Conservation (phyloP, 2,329 filamentous ascomycete species). For the Diaporthe aspalathi region DNA sequence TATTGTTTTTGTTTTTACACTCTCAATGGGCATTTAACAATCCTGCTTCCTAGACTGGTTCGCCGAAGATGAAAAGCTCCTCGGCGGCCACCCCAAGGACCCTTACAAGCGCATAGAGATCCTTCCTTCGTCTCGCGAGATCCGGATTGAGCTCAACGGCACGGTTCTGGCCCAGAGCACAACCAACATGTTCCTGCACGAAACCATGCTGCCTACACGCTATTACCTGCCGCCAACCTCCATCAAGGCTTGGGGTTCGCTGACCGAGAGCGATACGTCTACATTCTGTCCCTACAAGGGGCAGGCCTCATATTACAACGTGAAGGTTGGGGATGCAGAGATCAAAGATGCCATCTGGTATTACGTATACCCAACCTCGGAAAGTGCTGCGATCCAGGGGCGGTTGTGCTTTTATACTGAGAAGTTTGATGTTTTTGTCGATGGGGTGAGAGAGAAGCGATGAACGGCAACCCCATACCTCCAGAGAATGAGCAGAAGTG, state of each 20-base stretch:
- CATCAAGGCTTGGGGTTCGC: conserved; percentile 54
- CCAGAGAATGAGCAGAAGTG: neutral
- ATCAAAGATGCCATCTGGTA: conserved; percentile 70
- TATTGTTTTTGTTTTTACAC: conserved; percentile 35
- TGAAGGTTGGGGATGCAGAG: conserved; percentile 58
- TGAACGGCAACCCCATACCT: neutral
- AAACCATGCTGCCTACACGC: conserved; percentile 68
- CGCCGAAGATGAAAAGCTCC: conserved; percentile 50
- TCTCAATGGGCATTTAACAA: neutral
- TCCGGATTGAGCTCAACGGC: conserved; percentile 63
- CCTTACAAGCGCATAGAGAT: conserved; percentile 75
- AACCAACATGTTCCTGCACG: conserved; percentile 65
- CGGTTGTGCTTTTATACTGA: conserved; percentile 75
- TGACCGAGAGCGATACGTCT: conserved; percentile 62
- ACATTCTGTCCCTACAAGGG: conserved; percentile 77
- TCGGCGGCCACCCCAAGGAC: conserved; percentile 69
- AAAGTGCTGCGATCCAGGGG: conserved; percentile 67
- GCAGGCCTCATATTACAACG: conserved; percentile 70
- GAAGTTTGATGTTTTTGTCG: conserved; percentile 71
- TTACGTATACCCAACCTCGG: conserved; percentile 67
- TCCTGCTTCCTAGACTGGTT: conserved; percentile 50
- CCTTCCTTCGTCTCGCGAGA: conserved; percentile 62
- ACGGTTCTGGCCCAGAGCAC: conserved; percentile 58
- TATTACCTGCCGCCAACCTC: conserved; percentile 69
- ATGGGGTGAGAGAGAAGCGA: conserved; percentile 54